phyloP scores from a whole-genome alignment of 2,329 filamentous ascomycete species.

The Pyricularia grisea region DNA sequence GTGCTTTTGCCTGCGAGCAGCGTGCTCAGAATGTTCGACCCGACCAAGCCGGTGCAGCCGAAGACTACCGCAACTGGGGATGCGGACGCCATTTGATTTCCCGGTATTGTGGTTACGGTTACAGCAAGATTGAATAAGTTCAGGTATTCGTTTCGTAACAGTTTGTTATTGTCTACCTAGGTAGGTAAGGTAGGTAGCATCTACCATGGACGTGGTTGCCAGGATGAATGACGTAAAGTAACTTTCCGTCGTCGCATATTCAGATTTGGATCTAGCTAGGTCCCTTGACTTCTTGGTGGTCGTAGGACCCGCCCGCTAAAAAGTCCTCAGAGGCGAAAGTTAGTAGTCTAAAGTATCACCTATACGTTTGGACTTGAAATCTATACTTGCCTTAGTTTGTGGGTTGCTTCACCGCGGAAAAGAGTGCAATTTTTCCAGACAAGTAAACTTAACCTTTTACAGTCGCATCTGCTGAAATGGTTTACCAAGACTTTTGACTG shows the following conservation, averaged over 20 bases:
- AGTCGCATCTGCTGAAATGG: not conserved
- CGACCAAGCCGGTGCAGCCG: conserved; percentile 60
- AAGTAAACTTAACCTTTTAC: not conserved
- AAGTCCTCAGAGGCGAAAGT: not conserved
- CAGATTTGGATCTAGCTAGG: too few relatives aligned
- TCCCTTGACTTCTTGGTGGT: too few relatives aligned
- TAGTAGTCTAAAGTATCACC: not conserved
- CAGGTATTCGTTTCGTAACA: not conserved
- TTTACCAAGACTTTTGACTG: not conserved
- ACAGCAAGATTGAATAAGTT: too few relatives aligned
- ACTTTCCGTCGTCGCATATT: not conserved
- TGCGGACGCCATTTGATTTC: conserved; percentile 33
- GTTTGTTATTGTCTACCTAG: not conserved
- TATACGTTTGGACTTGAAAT: not conserved
- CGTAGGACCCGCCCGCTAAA: not conserved
- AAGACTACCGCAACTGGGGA: conserved; percentile 31
- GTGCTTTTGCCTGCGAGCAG: conserved; percentile 41
- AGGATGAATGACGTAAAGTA: not conserved
- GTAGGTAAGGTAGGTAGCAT: too few relatives aligned
- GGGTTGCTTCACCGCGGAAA: not conserved
- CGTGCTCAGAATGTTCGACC: conserved; percentile 63
- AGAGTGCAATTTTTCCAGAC: not conserved
- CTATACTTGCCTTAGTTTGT: not conserved
- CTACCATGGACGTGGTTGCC: too few relatives aligned
- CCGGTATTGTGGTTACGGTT: not conserved